phyloP scores from a whole-genome alignment of 768 basidiomycete genomes.

The Amylocystis lapponica region DNA sequence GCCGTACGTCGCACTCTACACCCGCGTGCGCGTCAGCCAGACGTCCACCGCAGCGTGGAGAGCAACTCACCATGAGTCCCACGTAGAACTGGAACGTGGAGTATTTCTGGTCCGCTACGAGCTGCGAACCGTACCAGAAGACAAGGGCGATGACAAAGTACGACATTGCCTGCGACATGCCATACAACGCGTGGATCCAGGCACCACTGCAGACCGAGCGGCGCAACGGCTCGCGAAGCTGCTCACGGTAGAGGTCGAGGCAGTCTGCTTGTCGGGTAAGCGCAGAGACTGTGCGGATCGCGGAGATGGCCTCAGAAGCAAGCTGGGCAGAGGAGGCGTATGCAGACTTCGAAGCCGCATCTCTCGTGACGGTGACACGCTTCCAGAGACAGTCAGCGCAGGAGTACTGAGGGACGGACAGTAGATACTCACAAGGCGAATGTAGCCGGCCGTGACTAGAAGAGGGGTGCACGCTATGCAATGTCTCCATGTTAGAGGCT shows the following conservation, averaged over 20 bases:
- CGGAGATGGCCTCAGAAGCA: conserved; percentile 86
- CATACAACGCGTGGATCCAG: conserved; percentile 61
- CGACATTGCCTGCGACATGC: conserved; percentile 64
- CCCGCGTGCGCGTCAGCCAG: background rate
- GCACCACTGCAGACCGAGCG: conserved; percentile 60
- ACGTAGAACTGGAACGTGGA: conserved; percentile 71
- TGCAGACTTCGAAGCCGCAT: conserved; percentile 69
- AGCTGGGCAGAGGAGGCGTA: conserved; percentile 82
- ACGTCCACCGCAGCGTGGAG: too few relatives aligned
- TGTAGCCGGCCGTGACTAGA: conserved; percentile 69
- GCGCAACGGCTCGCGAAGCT: conserved; percentile 65
- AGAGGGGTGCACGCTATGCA: conserved; percentile 59
- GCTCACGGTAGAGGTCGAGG: conserved; percentile 55
- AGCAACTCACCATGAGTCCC: conserved; percentile 63
- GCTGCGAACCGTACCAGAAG: conserved; percentile 70
- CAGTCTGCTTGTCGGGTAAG: conserved; percentile 86
- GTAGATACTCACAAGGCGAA: conserved; percentile 57
- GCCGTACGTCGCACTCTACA: conserved; percentile 65
- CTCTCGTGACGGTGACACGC: conserved; percentile 85
- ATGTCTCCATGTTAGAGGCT: conserved; percentile 1
- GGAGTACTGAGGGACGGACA: background rate
- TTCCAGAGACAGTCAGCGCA: conserved; percentile 16
- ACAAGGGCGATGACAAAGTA: conserved; percentile 83
- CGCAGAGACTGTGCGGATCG: conserved; percentile 87
- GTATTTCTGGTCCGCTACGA: conserved; percentile 52